Evolutionary conservation across 2,329 filamentous ascomycete genomes (phyloP), one percentile per base, ranked within the genome.

Genomic region (Colletotrichum coccodes): DNA sequence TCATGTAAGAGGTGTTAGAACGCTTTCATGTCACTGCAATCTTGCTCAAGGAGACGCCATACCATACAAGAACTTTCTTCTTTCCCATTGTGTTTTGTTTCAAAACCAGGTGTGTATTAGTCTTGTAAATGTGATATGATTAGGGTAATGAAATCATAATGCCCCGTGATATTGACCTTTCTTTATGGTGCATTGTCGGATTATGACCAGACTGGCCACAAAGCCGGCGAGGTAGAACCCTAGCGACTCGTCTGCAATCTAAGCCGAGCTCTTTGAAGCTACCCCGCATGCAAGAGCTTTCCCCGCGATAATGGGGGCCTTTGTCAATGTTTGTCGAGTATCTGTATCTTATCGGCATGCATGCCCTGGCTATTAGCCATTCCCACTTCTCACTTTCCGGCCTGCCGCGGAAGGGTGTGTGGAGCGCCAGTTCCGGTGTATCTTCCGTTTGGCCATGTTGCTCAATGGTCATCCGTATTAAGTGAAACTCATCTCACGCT

Each of bases 61-160:
- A 75, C 73, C 73, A 73, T 3, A 72, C 72, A 28, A 76, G 69
- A 34, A 74, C 70, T 49, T 74, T 72, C 62, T 74, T 75, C 69
- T 75, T 74, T 58, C 73, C 73, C 70, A 73, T 72, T 23, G 32
- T 69, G 36, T 26, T n/a, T n/a, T n/a, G n/a, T n/a, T n/a, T n/a
- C n/a, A n/a, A n/a, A n/a, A n/a, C n/a, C n/a, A n/a, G n/a, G n/a
- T n/a, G n/a, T 11, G n/a, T 11, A 49, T 30, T 40, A 44, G n/a
- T 58, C 26, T 6, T 42, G 34, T 30, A 21, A 26, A 21, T 28
- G 26, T 30, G 9, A 32, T 6, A 6, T 11, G 9, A 11, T 4
- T 23, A 58, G 28, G 18, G 50, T 34, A 52, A 52, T 53, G 16
- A 11, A 8, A 46, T 11, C 21, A 5, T 11, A 4, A 21, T 52